Conservation (phyloP, 2,329 filamentous ascomycete species). For the Cryphonectria japonica region DNA sequence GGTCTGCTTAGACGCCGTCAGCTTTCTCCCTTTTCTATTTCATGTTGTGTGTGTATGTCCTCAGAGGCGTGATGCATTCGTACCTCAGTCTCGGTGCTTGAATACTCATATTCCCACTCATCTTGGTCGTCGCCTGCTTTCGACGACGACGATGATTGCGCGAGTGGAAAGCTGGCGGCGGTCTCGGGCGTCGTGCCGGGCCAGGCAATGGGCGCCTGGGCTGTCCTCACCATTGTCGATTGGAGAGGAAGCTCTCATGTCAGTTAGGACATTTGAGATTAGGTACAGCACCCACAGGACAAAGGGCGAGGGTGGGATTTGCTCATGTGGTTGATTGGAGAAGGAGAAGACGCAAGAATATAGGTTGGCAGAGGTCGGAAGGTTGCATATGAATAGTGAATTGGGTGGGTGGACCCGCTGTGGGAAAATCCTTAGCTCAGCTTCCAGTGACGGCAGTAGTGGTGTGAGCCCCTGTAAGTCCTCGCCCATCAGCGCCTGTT, state of each 20-base stretch:
- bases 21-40: not conserved
- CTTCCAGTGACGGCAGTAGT: not conserved
- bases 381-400: too few relatives aligned
- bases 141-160: constrained; percentile 13
- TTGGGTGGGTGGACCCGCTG: too few relatives aligned
- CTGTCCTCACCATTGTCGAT: constrained; percentile 25
- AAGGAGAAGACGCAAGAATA: not conserved
- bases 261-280: not conserved
- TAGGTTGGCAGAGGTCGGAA: too few relatives aligned
- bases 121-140: constrained; percentile 50
- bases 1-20: constrained; percentile 47
- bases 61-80: not conserved
- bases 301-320: not conserved
- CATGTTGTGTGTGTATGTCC: too few relatives aligned
- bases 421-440: not conserved
- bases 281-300: too few relatives aligned
- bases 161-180: constrained; percentile 23
- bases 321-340: not conserved
- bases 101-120: constrained; percentile 72
- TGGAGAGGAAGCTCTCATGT: not conserved
- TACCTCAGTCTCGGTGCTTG: constrained; percentile 65
- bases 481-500: constrained; percentile 31
- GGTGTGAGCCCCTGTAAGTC: constrained; percentile 25
- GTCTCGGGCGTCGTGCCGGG: constrained; percentile 18
- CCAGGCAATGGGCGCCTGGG: constrained; percentile 30